phyloP scores from a whole-genome alignment of 2,329 filamentous ascomycete species.

The Cryoendolithus antarcticus region DNA sequence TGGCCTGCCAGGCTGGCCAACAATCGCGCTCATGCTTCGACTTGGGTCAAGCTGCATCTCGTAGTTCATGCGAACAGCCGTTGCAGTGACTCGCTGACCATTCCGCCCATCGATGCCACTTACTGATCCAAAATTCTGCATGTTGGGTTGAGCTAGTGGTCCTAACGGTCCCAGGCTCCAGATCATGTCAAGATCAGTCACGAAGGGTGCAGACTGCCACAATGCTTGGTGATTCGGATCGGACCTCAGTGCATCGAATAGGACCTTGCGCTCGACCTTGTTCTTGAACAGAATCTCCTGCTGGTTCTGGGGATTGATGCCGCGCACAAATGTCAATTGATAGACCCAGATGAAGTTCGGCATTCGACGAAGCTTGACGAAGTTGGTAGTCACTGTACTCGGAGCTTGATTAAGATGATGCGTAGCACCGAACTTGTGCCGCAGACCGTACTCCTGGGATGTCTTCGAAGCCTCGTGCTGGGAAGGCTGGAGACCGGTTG shows the following conservation, averaged over 20 bases:
- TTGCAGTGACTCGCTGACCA: background rate
- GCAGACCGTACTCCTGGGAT: too few species aligned
- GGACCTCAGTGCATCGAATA: background rate
- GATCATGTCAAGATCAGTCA: conserved; percentile 8
- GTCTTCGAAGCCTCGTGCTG: background rate
- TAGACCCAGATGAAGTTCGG: conserved; percentile 5
- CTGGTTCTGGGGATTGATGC: background rate
- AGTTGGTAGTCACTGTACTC: conserved; percentile 5
- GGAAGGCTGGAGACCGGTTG: too few species aligned
- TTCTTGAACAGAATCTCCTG: background rate
- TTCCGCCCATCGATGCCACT: too few species aligned
- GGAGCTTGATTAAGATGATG: background rate
- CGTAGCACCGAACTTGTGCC: too few species aligned
- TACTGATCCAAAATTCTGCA: background rate
- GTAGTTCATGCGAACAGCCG: background rate
- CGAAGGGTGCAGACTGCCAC: conserved; percentile 4
- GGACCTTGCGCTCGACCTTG: background rate
- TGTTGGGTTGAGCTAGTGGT: conserved; percentile 3
- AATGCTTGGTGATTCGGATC: background rate
- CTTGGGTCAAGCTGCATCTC: background rate
- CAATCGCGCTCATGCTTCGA: background rate
- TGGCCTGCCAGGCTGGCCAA: background rate
- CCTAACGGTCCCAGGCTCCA: conserved; percentile 7
- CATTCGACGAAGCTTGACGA: background rate
- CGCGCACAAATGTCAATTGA: background rate